Conservation (phyloP, 371 early-diverging fungal species). For the Choanephora cucurbitarum region DNA sequence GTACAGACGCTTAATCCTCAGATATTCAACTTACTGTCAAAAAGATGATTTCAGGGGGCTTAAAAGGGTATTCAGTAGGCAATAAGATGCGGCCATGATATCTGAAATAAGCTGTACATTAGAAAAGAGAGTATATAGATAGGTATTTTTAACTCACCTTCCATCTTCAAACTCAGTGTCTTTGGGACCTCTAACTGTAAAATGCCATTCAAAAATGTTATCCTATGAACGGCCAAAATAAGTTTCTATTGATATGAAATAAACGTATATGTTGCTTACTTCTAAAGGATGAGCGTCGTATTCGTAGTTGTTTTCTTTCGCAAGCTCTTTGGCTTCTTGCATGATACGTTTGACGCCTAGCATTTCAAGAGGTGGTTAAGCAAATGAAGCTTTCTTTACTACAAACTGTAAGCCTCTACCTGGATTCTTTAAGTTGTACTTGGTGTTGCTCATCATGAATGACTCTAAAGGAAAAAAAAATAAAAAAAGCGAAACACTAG, state of each 20-base stretch:
- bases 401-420: conserved; percentile 1
- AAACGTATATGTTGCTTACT: conserved; percentile 29
- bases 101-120: no score
- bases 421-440: conserved; percentile 28
- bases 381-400: background rate
- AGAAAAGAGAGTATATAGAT: no score
- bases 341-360: conserved; percentile 69
- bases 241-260: background rate
- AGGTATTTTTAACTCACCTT: no score
- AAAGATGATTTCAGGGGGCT: conserved; percentile 90
- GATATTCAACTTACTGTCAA: conserved; percentile 69
- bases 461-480: no score
- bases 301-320: conserved; percentile 53
- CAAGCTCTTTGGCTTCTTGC: conserved; percentile 68
- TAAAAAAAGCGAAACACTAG: no score
- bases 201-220: conserved; percentile 92
- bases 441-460: background rate
- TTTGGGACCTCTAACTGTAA: conserved; percentile 87
- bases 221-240: conserved; percentile 48
- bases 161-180: conserved; percentile 89
- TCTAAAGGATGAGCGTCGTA: conserved; percentile 66
- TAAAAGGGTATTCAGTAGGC: conserved; percentile 92
- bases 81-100: conserved; percentile 80
- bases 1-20: background rate
- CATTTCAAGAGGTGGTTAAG: no score